A percentile compares a stretch with the other conserved stretches of the same genome.
These are phyloP conservation scores for Penicillium concentricum DNA, from an alignment of 2,329 filamentous ascomycete species.

Conservation along the genomic window DNA sequence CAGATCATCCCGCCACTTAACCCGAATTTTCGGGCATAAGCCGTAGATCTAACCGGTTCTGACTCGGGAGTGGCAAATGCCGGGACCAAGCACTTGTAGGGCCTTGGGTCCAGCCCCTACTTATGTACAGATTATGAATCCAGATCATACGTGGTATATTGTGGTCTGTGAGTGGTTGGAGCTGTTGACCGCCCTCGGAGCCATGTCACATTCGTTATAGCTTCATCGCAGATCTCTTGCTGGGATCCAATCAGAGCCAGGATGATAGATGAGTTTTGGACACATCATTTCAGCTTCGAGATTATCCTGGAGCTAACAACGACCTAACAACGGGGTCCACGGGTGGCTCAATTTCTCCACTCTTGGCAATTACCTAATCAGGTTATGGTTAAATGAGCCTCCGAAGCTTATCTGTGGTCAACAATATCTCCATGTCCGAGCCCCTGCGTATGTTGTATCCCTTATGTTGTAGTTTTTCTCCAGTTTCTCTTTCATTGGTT, in stretches of 20 bases:
- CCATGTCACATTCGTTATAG: not conserved
- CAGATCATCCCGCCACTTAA: not conserved
- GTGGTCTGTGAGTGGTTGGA: constrained; percentile 14
- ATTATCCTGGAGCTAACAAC: not conserved
- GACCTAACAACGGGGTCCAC: not conserved
- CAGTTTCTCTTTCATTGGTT: not conserved
- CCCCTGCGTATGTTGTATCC: not conserved
- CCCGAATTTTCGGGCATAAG: too few relatives aligned
- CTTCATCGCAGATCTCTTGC: not conserved
- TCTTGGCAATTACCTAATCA: not conserved
- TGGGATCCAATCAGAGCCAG: not conserved
- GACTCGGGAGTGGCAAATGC: too few relatives aligned
- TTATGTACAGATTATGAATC: not conserved
- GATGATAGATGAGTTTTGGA: not conserved
- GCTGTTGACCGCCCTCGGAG: not conserved
- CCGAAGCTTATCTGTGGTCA: not conserved
- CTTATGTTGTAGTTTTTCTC: not conserved
- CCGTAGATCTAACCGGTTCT: too few relatives aligned
- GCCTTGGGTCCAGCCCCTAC: not conserved
- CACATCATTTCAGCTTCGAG: constrained; percentile 1
- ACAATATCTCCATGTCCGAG: not conserved
- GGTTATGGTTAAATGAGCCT: not conserved
- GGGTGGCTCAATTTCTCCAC: not conserved
- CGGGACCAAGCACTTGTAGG: not conserved
- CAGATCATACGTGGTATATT: not conserved